Base-by-base conservation (phyloP, 2,329 filamentous ascomycete genomes). In the Pyricularia pennisetigena region DNA sequence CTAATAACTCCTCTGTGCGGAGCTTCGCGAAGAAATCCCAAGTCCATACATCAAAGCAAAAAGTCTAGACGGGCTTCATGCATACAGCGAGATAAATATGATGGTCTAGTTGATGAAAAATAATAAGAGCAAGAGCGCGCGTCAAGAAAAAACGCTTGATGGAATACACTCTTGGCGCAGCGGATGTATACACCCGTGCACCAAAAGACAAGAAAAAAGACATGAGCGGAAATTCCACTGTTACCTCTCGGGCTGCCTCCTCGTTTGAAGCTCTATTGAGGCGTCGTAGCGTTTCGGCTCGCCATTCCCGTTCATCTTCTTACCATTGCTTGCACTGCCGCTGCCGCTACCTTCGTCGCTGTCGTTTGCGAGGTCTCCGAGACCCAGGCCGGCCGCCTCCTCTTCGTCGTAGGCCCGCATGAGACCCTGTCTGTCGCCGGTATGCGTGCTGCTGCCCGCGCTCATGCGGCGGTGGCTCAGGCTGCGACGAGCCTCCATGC, bases 321-420 rank as follows among this genome's bases (percentile, higher is more conserved):
- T 49, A 16, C 41, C 41, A n/a, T 49, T 49, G 7, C 67, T 63
- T 20, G 54, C 68, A 54, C 70, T 68, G 8, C 80, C 75, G 10
- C 73, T 64, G 0, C 65, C 70, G 69, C 79, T 74, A 35, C 88
- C 88, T 67, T 89, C 89, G 32, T 92, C 90, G 72, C 85, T 90
- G 70, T 95, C 91, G 71, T 94, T 91, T 2, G 90, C 85, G 57
- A 97, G 81, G 73, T 97, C 92, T 16, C 87, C 87, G 64, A 98
- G 82, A 59, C 91, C 91, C 71, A 96, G 92, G 5, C 86, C 87
- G 61, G 84, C 85, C 63, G 83, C 84, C 73, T 91, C 88, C 76
- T 97, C 94, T 70, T 95, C 88, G 73, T 98, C 94, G 74, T 97
- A 97, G 12, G 89, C 90, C 70, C 90, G 90, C 78, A 98, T 97